phyloP scores from a whole-genome alignment of 2,329 filamentous ascomycete genomes.

The Xylaria arbuscula region DNA sequence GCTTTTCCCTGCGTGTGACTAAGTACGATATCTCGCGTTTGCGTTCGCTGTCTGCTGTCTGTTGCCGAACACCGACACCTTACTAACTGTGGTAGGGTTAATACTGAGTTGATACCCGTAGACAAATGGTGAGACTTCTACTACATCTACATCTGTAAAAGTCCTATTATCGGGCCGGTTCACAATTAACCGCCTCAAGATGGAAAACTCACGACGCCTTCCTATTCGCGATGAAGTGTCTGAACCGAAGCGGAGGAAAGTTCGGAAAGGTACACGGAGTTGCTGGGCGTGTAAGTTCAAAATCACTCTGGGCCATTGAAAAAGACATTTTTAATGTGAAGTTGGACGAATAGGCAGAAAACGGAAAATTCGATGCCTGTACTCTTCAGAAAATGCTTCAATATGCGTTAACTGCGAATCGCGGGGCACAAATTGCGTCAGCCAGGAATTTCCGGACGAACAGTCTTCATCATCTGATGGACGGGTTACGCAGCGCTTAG shows the following conservation, averaged over 20 bases:
- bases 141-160: not conserved
- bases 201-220: constrained; percentile 33
- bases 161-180: not conserved
- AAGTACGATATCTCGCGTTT: not conserved
- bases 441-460: constrained; percentile 59
- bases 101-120: constrained; percentile 4
- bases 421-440: constrained; percentile 56
- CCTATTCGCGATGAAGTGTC: constrained; percentile 32
- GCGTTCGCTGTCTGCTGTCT: not conserved
- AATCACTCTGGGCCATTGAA: not conserved
- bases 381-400: constrained; percentile 52
- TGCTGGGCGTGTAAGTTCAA: constrained; percentile 64
- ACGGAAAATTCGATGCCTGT: constrained; percentile 62
- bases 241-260: constrained; percentile 54
- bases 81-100: not conserved
- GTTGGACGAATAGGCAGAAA: constrained; percentile 50
- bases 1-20: not conserved
- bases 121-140: not conserved
- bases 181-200: not conserved
- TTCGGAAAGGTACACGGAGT: constrained; percentile 65
- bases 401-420: constrained; percentile 58
- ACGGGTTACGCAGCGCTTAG: constrained; percentile 57
- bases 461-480: constrained; percentile 51
- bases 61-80: not conserved
- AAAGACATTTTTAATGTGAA: constrained; percentile 14